Base-by-base conservation (phyloP, 768 basidiomycete species). In the Mycena vitilis region DNA sequence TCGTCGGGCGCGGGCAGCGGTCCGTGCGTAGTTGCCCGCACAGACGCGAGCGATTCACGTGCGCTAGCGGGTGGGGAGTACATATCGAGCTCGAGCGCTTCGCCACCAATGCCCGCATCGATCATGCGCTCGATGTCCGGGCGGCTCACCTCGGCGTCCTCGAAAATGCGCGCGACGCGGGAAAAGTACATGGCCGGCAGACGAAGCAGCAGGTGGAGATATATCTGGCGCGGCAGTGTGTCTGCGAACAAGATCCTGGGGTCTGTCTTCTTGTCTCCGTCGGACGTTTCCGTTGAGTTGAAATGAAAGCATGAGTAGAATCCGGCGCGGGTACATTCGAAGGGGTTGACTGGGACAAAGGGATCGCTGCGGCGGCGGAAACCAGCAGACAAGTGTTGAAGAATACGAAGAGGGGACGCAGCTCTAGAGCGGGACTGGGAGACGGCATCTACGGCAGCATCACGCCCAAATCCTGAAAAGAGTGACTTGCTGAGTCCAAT, bases 151-250 rank as follows among this genome's bases (percentile, higher is more conserved):
- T 94, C 89, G 2, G 93, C 92, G 64, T 93, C 91, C 71, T 91
- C 86, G 70, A 93, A 94, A 34, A 94, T 86, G 55, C 87, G 85
- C 4, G 91, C 87, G 25, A 95, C 93, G 4, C 93, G 89, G 4
- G 89, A 86, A 77, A 94, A 95, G 74, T 95, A 95, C 73, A 94
- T 81, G 0, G 90, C 86, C 2, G 93, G 94, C n/a, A 95, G 84
- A 18, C 89, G 86, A 20, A 94, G 83, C 10, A 94, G 86, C 48
- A 82, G 60, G 71, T 83, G 78, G 49, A 85, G 80, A 66, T 84
- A 84, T 7, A 84, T n/a, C 52, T 83, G 76, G 18, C 84, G 76
- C 15, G 82, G 84, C 8, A 86, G 74, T 15, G 79, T 81, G 66
- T 86, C 83, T 8, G 76, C 71, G 18, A 83, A 30, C 72, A 83